Conservation (phyloP, 768 basidiomycete genomes). For the Chalciporus chontae region DNA sequence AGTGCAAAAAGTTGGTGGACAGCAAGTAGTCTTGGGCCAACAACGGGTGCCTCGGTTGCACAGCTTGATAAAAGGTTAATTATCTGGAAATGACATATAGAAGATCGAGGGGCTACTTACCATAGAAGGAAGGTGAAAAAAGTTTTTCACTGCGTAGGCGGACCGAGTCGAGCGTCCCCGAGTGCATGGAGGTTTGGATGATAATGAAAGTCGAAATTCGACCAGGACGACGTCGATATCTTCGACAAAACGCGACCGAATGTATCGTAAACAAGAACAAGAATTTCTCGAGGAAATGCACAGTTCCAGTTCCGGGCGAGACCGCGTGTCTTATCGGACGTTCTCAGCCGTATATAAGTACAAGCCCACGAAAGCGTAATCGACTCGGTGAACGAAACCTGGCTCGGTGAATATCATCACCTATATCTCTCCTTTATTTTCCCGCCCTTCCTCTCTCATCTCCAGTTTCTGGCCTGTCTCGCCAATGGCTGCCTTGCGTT, state of each 20-base stretch:
- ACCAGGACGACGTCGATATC: background rate
- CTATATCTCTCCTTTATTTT: constrained; percentile 21
- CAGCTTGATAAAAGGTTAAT: constrained; percentile 20
- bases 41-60: constrained; percentile 6
- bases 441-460: constrained; percentile 13
- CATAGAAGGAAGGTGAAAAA: constrained; percentile 21
- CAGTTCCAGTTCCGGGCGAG: background rate
- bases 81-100: constrained; percentile 11
- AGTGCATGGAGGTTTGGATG: constrained; percentile 10
- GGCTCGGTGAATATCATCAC: constrained; percentile 38
- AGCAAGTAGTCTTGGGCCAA: no score
- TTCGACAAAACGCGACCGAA: background rate
- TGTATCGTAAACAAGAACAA: background rate
- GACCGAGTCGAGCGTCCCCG: constrained; percentile 19
- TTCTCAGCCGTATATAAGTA: constrained; percentile 11
- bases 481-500: constrained; percentile 29
- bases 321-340: constrained; percentile 2
- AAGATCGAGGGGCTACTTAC: constrained; percentile 1
- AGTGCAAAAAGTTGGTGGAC: no score
- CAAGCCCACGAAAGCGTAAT: constrained; percentile 26
- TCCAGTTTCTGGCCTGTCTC: constrained; percentile 17
- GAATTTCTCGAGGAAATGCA: background rate
- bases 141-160: constrained; percentile 14
- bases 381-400: constrained; percentile 36
- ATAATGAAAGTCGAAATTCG: background rate